Evolutionary conservation across 495 filamentous ascomycete species (phyloP).

Genomic region (Aspergillus conjunctus): DNA sequence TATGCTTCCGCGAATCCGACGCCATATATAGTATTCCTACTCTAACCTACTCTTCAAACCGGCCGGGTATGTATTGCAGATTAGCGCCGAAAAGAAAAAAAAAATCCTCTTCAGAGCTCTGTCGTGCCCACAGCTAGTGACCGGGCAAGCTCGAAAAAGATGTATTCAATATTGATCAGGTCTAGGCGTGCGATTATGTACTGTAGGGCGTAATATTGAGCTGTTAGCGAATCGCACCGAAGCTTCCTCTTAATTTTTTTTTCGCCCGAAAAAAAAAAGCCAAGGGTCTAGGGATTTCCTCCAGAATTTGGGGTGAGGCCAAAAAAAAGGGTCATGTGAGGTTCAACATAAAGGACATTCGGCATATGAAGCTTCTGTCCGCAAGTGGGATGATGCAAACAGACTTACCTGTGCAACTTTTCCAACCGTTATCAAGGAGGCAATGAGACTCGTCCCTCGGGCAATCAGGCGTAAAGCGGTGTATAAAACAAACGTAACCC

Average conservation of each 20-base stretch:
- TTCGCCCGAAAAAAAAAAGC: not conserved
- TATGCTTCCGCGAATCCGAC: conserved; percentile 15
- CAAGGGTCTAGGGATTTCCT: not conserved
- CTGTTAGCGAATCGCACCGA: not conserved
- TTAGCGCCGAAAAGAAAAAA: not conserved
- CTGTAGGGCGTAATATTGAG: not conserved
- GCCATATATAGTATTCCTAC: conserved; percentile 17
- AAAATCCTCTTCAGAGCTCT: not conserved
- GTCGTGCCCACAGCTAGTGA: not conserved
- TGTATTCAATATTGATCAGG: conserved; percentile 1
- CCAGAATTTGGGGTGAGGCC: not conserved
- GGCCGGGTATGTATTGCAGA: not conserved
- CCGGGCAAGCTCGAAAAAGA: not conserved
- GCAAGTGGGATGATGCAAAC: conserved; percentile 13
- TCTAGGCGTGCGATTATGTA: not conserved
- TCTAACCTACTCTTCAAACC: not conserved
- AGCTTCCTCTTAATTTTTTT: not conserved
- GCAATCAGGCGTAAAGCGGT: not conserved
- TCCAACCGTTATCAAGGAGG: not conserved
- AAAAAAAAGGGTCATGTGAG: not conserved
- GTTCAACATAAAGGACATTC: not conserved
- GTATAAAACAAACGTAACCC: not conserved
- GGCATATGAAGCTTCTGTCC: conserved; percentile 9
- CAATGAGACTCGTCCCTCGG: not conserved
- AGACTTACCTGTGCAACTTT: conserved; percentile 5